Evolutionary conservation across 73 alveolate species (phyloP).

Genomic region (Vitrella brassicaformis): DNA sequence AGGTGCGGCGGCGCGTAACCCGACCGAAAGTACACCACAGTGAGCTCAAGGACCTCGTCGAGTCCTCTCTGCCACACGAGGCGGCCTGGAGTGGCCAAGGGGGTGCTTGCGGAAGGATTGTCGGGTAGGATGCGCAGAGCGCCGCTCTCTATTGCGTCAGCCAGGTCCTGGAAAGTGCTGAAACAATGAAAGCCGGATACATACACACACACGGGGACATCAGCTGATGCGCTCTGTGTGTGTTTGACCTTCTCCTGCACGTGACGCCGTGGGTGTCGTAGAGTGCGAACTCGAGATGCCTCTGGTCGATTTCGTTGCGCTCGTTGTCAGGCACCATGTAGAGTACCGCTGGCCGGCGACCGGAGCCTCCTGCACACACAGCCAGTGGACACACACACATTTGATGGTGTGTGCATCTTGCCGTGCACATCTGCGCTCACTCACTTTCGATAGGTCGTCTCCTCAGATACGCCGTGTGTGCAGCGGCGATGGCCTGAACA

Average conservation of each 20-base stretch:
- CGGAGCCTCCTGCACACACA: constrained; percentile 3
- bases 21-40: constrained; percentile 68
- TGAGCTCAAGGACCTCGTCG: constrained; percentile 30
- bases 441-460: background rate
- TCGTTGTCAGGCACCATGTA: constrained; percentile 2
- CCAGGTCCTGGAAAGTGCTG: background rate
- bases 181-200: background rate
- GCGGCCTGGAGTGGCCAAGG: no score
- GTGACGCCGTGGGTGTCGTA: constrained; percentile 2
- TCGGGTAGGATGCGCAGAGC: background rate
- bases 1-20: constrained; percentile 63
- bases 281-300: constrained; percentile 8
- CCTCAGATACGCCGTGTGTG: background rate
- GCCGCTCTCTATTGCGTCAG: background rate
- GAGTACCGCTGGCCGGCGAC: background rate
- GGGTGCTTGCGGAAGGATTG: background rate
- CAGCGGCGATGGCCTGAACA: background rate
- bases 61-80: no score
- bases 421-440: background rate
- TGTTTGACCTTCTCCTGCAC: background rate
- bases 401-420: background rate
- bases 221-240: background rate
- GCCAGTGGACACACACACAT: constrained; percentile 1
- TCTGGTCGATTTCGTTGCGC: constrained; percentile 7
- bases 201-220: background rate